Evolutionary conservation across 202 grass and related monocot genomes (phyloP).

Genomic region (Saccharum hybrid): DNA sequence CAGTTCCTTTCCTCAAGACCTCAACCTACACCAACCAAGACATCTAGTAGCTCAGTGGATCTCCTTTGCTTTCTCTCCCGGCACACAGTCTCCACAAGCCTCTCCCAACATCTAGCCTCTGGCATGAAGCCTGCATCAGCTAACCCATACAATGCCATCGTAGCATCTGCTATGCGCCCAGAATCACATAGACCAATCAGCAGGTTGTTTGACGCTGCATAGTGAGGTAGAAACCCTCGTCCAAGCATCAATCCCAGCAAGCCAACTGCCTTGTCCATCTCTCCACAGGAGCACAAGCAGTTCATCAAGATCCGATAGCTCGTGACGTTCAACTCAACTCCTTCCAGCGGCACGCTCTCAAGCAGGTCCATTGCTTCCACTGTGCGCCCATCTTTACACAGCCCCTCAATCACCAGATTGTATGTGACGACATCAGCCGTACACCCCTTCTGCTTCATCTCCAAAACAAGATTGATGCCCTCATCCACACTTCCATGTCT

Average conservation of each 20-base stretch:
- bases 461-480: constrained; percentile 73
- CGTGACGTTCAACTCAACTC: constrained; percentile 60
- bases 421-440: constrained; percentile 80
- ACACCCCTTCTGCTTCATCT: constrained; percentile 72
- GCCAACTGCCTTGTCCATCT: constrained; percentile 66
- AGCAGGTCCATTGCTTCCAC: constrained; percentile 67
- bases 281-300: constrained; percentile 52
- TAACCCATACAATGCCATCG: constrained; percentile 67
- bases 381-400: constrained; percentile 62
- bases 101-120: constrained; percentile 63
- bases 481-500: constrained; percentile 71
- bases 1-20: neutral
- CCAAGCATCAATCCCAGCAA: constrained; percentile 73
- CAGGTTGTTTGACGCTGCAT: constrained; percentile 74
- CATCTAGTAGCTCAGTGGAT: constrained; percentile 65
- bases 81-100: constrained; percentile 58
- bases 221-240: constrained; percentile 72
- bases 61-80: constrained; percentile 65
- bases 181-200: constrained; percentile 71
- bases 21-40: constrained; percentile 53
- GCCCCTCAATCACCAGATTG: constrained; percentile 76
- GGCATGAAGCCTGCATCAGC: constrained; percentile 65
- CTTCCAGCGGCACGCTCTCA: constrained; percentile 57
- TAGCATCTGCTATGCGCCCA: constrained; percentile 66
- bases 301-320: constrained; percentile 92